Evolutionary conservation across 352 stramenopile genomes (phyloP).

Genomic region (Phytophthora litchii): DNA sequence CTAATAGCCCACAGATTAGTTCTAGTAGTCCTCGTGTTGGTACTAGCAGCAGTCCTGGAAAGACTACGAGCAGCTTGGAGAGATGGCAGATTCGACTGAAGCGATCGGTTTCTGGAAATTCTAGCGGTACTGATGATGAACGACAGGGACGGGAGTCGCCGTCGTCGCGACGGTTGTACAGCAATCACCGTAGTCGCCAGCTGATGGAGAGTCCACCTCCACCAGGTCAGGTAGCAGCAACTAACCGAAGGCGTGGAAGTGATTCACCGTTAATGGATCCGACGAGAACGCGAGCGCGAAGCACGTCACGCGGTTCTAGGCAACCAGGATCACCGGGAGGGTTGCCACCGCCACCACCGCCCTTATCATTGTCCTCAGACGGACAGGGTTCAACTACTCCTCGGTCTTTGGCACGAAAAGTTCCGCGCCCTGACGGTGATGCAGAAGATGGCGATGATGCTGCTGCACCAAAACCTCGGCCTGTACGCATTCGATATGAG

Average conservation of each 20-base stretch:
- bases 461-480: conserved; percentile 38
- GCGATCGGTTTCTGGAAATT: conserved; percentile 33
- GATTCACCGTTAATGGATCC: conserved; percentile 24
- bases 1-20: conserved; percentile 12
- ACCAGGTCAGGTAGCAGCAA: conserved; percentile 26
- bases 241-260: conserved; percentile 24
- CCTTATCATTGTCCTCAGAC: conserved; percentile 27
- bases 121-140: conserved; percentile 40
- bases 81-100: conserved; percentile 36
- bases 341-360: conserved; percentile 21
- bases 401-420: conserved; percentile 27
- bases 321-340: conserved; percentile 23
- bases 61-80: conserved; percentile 26
- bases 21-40: conserved; percentile 16
- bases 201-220: conserved; percentile 46
- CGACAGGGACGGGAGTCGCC: conserved; percentile 16
- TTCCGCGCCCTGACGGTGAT: conserved; percentile 15
- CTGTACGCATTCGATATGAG: conserved; percentile 81
- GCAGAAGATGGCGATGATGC: conserved; percentile 21
- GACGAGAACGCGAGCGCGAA: conserved; percentile 22
- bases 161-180: conserved; percentile 29
- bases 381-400: conserved; percentile 22
- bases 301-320: conserved; percentile 26
- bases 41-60: conserved; percentile 16
- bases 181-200: conserved; percentile 40